Evolutionary conservation across 495 filamentous ascomycete species (phyloP), one percentile per base, ranked within the genome.

Genomic region (Lindgomyces ingoldianus): DNA sequence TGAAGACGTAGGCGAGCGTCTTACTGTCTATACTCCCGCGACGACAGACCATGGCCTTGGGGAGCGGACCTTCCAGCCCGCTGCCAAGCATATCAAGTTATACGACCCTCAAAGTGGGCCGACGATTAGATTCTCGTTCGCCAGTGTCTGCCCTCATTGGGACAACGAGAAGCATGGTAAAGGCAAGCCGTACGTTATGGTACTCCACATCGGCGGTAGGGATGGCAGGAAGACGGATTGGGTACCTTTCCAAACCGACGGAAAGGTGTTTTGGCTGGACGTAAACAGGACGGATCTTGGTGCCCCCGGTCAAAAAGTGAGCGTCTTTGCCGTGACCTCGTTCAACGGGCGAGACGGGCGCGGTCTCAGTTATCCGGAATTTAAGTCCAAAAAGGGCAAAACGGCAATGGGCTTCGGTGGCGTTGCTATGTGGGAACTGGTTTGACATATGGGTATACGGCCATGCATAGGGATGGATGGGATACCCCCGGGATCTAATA

Each of bases 111-210:
- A 62, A 71, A 77, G 19, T 64, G 71, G 2, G 76, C 80, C 10
- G 78, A 26, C 85, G 39, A 70, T 87, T n/a, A 81, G 90, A 14
- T 96, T 96, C 75, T 87, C 88, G 65, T 91, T 95, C 68, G 77
- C 78, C 10, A 84, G 88, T 59, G 66, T 88, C 21, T 96, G 92
- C 71, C 80, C 82, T 71, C 92, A 96, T 68, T 96, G 91, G 91
- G 83, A 83, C 44, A 78, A 86, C 25, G 80, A 85, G 56, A 79
- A 75, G 27, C 83, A 92, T 67, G 89, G 87, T 11, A 73, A 70
- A 42, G 84, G 85, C 1, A 81, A 83, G 65, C 83, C 83, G 8
- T 87, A 83, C 50, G 73, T 91, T 22, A 86, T 91, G 70, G 73
- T 89, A 27, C 75, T 96, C 27, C 79, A 80, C 57, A 81, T 89